Evolutionary conservation across 805 yeast genomes (phyloP), one percentile per base, ranked within the genome.

Genomic region (Cyberlindnera mrakii): DNA sequence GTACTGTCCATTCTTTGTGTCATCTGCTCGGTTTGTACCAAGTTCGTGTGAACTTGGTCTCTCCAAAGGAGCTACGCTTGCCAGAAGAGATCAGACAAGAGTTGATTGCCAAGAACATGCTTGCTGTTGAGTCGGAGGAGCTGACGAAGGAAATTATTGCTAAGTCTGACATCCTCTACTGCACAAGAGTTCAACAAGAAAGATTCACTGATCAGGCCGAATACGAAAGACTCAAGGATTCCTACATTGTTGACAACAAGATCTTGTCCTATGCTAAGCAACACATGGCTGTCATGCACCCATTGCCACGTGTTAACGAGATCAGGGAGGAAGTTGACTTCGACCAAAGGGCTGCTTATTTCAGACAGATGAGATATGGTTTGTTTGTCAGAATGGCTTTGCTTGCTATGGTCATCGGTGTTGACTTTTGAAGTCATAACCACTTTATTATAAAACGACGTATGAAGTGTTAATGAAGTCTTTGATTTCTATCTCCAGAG

Each of bases 291-390:
- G 85, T 93, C 51, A 84, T 93, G 96, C 99, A 93, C 66, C 99
- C 99, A 64, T 78, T 93, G 58, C 99, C 99, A 64, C 85, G 99
- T 68, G 90, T 88, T 52, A 84, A 80, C 59, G 99, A 93, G 71
- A 91, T 93, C 57, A 85, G 85, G 60, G 98, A 90, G 70, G 99
- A 93, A 72, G 98, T 93, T 59, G 99, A 93, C 66, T 93, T 91
- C 62, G 99, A 93, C 69, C 97, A 91, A 68, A 85, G 99, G 67
- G 98, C 99, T 52, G 98, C 99, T 46, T 93, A 93, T 74, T 93
- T 93, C 77, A 85, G 99, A 79, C 98, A 93, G 75, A 93, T 93
- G 99, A 85, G 95, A 67, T 91, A 93, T 64, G 99, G 99, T 49
- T 75, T 93, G 65, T 93, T 83, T 63, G 96, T 95, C 37, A 89